Base-by-base conservation (phyloP, 2,329 filamentous ascomycete species). In the Beauveria bassiana region DNA sequence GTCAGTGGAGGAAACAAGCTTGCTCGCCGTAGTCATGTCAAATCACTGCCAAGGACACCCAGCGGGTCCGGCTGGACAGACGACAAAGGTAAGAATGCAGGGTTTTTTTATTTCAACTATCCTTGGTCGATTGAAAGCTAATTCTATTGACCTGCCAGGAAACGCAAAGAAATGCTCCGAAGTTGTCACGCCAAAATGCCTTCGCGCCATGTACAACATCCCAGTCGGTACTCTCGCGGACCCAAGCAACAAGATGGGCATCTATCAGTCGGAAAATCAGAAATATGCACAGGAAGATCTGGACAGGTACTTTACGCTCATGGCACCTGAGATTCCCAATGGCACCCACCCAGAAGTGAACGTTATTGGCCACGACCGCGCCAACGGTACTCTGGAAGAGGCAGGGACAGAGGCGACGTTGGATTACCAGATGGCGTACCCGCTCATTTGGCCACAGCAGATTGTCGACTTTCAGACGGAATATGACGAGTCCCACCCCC, bases 371-470 rank as follows among this genome's bases (percentile, higher is more conserved):
- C 59, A 71, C 38, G 67, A 67, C 3, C 59, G 43, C 6, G 66
- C 64, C 3, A 59, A 70, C 0, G 64, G 64, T 24, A 50, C 59
- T 2, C 26, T 38, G 20, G 51, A 42, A 20, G 9, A 66, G 8
- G 40, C 72, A 1, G 76, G 75, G 2, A 67, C 66, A 5, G 79
- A 81, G 62, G 71, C 74, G 3, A 75, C 78, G 46, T 74, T 83
- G 14, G 81, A 83, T 66, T 80, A 82, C 61, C 68, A 79, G 62
- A 72, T 78, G 28, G 71, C 73, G 18, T 78, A 78, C 61, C 77
- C 79, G 0, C 71, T 83, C 61, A 78, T 83, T 65, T 82, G 77
- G 68, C 81, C 81, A 1, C 79, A 82, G 65, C 74, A 73, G n/a
- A 70, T 77, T 0, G 75, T 77, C 2, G 67, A 79, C 1, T 80